Percentiles rank a stretch among this genome's conserved stretches.
Evolutionary conservation across 208 protist genomes (phyloP).

Genomic region (Crithidia acanthocephali): DNA sequence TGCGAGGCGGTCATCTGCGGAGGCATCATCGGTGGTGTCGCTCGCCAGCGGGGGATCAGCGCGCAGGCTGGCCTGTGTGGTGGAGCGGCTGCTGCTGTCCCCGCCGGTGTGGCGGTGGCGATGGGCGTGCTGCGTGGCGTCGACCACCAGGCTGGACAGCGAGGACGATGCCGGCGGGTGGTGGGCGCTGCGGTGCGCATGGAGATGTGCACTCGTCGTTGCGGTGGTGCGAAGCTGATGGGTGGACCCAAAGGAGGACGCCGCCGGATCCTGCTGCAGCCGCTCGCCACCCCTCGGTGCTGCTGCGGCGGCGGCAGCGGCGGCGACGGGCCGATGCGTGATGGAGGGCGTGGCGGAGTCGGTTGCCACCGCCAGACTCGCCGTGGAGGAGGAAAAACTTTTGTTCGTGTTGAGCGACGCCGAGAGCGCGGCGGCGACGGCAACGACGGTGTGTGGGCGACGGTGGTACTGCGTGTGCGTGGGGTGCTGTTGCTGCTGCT

Average conservation of each 20-base stretch:
- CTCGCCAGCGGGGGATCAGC: neutral
- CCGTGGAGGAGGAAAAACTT: neutral
- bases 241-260: neutral
- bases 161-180: neutral
- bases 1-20: too few relatives aligned
- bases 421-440: neutral
- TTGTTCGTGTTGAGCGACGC: slow-evolving; percentile 6
- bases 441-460: neutral
- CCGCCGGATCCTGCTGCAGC: neutral
- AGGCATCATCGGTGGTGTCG: neutral
- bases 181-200: neutral
- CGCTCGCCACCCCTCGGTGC: neutral
- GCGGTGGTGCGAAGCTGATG: neutral
- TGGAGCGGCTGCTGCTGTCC: neutral
- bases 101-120: neutral
- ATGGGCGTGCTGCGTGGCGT: neutral
- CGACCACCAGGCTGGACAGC: neutral
- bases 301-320: neutral
- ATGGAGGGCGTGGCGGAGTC: neutral
- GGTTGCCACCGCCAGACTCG: neutral
- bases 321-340: neutral
- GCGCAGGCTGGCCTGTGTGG: neutral
- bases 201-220: too few relatives aligned
- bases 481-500: neutral
- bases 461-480: neutral